Conservation (phyloP, 1,284 basidiomycete species). For the Xerocomus amazonicus region DNA sequence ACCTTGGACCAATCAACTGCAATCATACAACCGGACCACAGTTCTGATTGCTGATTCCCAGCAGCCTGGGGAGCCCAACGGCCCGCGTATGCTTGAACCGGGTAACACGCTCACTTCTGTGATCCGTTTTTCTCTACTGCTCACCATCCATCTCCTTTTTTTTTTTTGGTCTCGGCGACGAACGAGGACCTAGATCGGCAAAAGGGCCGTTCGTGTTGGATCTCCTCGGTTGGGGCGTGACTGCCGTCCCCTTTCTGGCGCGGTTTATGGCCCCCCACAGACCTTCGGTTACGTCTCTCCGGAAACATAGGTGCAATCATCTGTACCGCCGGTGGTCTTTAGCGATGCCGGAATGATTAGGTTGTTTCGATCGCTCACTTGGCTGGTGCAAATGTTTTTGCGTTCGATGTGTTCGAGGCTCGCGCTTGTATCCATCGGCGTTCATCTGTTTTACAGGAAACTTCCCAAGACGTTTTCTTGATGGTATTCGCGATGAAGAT, state of each 20-base stretch:
- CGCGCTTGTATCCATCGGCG: neutral
- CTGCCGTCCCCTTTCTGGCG: slow-evolving; percentile 38
- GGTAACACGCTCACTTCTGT: slow-evolving; percentile 9
- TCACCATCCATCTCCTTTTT: no score
- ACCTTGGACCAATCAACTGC: neutral
- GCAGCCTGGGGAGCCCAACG: no score
- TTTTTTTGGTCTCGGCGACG: slow-evolving; percentile 29
- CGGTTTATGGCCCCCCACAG: slow-evolving; percentile 39
- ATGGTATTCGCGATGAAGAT: neutral
- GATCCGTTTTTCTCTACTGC: neutral
- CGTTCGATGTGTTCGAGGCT: neutral
- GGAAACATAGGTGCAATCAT: slow-evolving; percentile 10
- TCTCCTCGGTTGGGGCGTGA: slow-evolving; percentile 44
- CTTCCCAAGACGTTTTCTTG: neutral
- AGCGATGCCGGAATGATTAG: neutral
- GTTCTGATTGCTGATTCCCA: no score
- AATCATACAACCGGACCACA: neutral
- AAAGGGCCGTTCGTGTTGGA: slow-evolving; percentile 43
- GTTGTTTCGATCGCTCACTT: neutral
- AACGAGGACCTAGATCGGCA: slow-evolving; percentile 36
- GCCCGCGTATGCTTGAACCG: neutral
- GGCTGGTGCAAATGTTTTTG: neutral
- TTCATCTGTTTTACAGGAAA: neutral
- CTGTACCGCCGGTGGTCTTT: neutral
- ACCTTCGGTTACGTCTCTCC: slow-evolving; percentile 37